A percentile compares a stretch with the other conserved stretches of the same genome.
These are phyloP conservation scores for Diatrype stigma DNA, from an alignment of 2,329 filamentous ascomycete species.

Conservation along the genomic window DNA sequence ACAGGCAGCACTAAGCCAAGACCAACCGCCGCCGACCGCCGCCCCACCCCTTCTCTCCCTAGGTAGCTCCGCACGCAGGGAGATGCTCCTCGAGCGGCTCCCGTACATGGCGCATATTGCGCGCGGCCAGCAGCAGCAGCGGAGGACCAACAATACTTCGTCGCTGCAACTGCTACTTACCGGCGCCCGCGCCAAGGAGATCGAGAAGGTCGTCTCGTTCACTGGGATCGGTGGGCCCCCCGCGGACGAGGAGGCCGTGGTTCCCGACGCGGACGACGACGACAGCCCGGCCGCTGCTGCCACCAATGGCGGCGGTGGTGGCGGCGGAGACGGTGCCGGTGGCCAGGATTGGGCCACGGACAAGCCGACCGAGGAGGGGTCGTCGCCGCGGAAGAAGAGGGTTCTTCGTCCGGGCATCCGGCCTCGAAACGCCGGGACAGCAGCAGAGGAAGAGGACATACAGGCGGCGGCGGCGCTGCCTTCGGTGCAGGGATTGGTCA, in stretches of 20 bases:
- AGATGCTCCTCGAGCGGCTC: slow-evolving; percentile 78
- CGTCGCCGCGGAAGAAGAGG: slow-evolving; percentile 44
- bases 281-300: slow-evolving; percentile 36
- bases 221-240: slow-evolving; percentile 45
- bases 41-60: slow-evolving; percentile 48
- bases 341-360: slow-evolving; percentile 59
- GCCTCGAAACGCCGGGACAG: slow-evolving; percentile 22
- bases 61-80: slow-evolving; percentile 62
- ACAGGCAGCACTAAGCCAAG: slow-evolving; percentile 18
- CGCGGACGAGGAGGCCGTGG: slow-evolving; percentile 26
- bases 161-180: slow-evolving; percentile 9
- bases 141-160: slow-evolving; percentile 29
- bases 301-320: no score
- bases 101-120: slow-evolving; percentile 76
- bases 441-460: no score
- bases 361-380: slow-evolving; percentile 48
- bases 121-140: slow-evolving; percentile 19
- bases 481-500: slow-evolving; percentile 61
- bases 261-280: slow-evolving; percentile 39
- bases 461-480: no score
- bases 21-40: slow-evolving; percentile 5
- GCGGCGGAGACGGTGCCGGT: slow-evolving; percentile 19
- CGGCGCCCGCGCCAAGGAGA: slow-evolving; percentile 45
- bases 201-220: slow-evolving; percentile 67
- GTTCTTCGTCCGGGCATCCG: slow-evolving; percentile 30